Evolutionary conservation across 1,284 basidiomycete genomes (phyloP).

Genomic region (Marasmius tenuissimus): DNA sequence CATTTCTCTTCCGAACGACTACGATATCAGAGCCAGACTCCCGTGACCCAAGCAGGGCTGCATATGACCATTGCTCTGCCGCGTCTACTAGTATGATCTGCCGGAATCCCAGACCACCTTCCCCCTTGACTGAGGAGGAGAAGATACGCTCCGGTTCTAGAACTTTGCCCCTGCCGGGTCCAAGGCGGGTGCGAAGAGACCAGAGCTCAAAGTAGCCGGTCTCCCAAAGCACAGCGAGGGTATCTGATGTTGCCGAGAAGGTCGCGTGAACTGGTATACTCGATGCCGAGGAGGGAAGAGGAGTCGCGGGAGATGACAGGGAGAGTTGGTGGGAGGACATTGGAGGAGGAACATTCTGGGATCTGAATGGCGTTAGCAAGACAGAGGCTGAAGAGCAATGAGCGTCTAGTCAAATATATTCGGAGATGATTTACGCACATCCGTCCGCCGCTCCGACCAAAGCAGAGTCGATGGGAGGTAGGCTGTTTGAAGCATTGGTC

Average conservation of each 20-base stretch:
- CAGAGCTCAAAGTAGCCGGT: conserved; percentile 65
- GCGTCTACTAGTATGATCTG: conserved; percentile 36
- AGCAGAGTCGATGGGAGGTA: conserved; percentile 79
- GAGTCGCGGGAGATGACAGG: conserved; percentile 26
- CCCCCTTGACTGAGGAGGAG: conserved; percentile 22
- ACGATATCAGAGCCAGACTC: conserved; percentile 4
- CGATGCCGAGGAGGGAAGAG: conserved; percentile 16
- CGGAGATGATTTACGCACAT: conserved; percentile 45
- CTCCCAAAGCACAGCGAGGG: conserved; percentile 72
- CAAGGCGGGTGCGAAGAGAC: conserved; percentile 64
- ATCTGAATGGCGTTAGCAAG: conserved; percentile 89
- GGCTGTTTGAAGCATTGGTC: conserved; percentile 61
- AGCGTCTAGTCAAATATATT: not conserved
- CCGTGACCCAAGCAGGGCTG: conserved; percentile 3
- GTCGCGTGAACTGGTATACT: conserved; percentile 65
- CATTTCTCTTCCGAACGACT: not conserved
- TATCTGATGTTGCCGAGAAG: conserved; percentile 59
- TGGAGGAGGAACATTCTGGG: conserved; percentile 93
- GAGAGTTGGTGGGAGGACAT: conserved; percentile 81
- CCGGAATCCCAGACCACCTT: conserved; percentile 27
- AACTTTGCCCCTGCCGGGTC: conserved; percentile 61
- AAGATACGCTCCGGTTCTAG: conserved; percentile 57
- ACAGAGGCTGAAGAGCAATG: conserved; percentile 51
- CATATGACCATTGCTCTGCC: not conserved
- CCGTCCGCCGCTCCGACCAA: conserved; percentile 93